Evolutionary conservation across 495 filamentous ascomycete genomes (phyloP), one percentile per base, ranked within the genome.

Genomic region (Aspergillus funiculosus): DNA sequence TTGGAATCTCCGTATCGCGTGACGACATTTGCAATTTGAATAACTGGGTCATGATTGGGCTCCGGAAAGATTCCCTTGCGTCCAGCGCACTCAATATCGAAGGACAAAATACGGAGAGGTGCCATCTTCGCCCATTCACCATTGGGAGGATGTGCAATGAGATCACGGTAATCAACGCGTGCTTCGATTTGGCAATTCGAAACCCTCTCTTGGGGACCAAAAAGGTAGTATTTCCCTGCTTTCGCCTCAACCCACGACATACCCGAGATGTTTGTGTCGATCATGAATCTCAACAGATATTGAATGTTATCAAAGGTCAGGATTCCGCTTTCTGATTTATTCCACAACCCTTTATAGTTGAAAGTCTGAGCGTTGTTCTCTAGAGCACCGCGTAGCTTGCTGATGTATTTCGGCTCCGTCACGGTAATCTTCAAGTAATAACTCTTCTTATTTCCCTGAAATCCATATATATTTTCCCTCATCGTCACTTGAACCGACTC

Each of bases 91-190:
- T 99, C 92, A 53, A 99, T 99, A 79, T 99, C 92, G 52, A 99
- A 96, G 2, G 90, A 96, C 10, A 99, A 65, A 39, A 95, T 81
- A 27, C 92, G 81, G 14, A 99, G 71, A 1, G 92, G 92, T 0
- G 92, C 94, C 87, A 99, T 97, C 67, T 95, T 99, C 7, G 87
- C 87, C 87, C 92, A 99, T 60, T 97, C 92, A 3, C 90, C 92
- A 46, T 86, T 83, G n/a, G 87, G 80, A 18, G 85, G 74, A 60
- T 97, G 91, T 5, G 92, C 81, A 47, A 95, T 84, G 27, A 99
- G 67, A 56, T 96, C 81, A 45, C 66, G 69, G 54, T 89, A 96
- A 64, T 85, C 81, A 14, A 92, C 74, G 27, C 77, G 68, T 18
- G 94, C 92, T 61, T 99, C 92, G 46, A 99, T 90, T 62, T 99